Evolutionary conservation across 495 filamentous ascomycete genomes (phyloP).

Genomic region (Penicillium lagena): DNA sequence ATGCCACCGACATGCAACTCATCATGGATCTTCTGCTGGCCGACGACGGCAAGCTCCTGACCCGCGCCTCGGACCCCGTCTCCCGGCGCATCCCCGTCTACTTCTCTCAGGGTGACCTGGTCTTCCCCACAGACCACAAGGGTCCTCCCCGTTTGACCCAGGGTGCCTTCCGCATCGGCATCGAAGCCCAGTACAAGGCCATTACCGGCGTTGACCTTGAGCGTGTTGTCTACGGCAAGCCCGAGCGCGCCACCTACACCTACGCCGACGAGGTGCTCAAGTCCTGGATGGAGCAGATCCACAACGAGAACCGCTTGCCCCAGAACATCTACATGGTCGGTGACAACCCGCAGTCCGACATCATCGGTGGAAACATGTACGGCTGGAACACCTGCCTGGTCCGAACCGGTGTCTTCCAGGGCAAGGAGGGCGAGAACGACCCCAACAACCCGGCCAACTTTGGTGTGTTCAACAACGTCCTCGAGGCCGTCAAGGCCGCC

Average conservation of each 20-base stretch:
- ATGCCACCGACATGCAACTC: conserved; percentile 77
- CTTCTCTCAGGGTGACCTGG: conserved; percentile 68
- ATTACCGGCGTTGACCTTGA: conserved; percentile 68
- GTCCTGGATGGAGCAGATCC: conserved; percentile 70
- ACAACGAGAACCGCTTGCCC: conserved; percentile 63
- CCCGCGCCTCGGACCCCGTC: conserved; percentile 60
- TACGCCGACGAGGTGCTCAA: conserved; percentile 73
- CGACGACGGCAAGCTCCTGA: conserved; percentile 62
- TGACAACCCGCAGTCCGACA: conserved; percentile 74
- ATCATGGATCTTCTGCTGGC: conserved; percentile 77
- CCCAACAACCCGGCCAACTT: conserved; percentile 51
- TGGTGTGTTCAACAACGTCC: conserved; percentile 50
- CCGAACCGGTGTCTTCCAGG: conserved; percentile 55
- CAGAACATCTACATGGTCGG: conserved; percentile 78
- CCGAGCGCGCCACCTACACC: conserved; percentile 72
- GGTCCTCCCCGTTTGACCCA: conserved; percentile 64
- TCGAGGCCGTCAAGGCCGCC: conserved; percentile 48
- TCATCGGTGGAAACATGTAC: conserved; percentile 75
- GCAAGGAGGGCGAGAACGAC: conserved; percentile 46
- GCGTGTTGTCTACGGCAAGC: conserved; percentile 81
- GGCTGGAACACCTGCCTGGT: conserved; percentile 74
- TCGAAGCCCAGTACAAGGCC: conserved; percentile 75
- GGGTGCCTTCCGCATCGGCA: conserved; percentile 67
- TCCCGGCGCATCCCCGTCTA: conserved; percentile 67
- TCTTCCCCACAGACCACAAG: conserved; percentile 74